A percentile compares a stretch with the other conserved stretches of the same genome.
Evolutionary conservation across 768 basidiomycete species (phyloP).

Genomic region (Tricholoma furcatifolium): DNA sequence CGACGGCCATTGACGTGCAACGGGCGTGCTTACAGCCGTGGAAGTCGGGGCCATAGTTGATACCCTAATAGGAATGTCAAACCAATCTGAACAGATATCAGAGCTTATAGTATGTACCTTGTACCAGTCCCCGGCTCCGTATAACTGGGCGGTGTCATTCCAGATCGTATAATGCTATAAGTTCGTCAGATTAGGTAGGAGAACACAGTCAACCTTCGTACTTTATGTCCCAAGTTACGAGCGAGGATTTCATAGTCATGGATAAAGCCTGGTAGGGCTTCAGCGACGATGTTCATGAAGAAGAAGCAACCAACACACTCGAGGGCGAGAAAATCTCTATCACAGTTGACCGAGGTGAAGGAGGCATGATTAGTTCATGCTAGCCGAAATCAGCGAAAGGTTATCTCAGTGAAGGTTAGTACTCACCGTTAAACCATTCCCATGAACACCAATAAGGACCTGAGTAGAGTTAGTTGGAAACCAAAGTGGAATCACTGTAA

Average conservation of each 20-base stretch:
- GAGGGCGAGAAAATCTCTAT: conserved; percentile 68
- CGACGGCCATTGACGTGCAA: background rate
- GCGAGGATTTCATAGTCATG: conserved; percentile 46
- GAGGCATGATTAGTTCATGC: conserved; percentile 71
- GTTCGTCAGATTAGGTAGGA: background rate
- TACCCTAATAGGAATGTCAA: background rate
- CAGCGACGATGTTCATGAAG: background rate
- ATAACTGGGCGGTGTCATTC: conserved; percentile 59
- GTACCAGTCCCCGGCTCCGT: conserved; percentile 26
- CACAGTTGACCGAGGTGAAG: conserved; percentile 57
- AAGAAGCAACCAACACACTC: conserved; percentile 30
- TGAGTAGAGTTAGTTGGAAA: conserved; percentile 19
- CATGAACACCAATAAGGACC: conserved; percentile 67
- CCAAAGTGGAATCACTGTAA: background rate
- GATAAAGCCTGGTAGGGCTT: conserved; percentile 27
- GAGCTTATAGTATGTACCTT: conserved; percentile 16
- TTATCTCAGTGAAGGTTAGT: background rate
- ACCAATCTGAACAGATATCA: background rate
- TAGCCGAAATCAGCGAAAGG: conserved; percentile 2
- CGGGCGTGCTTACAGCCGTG: conserved; percentile 5
- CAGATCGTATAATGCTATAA: conserved; percentile 60
- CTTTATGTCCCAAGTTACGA: conserved; percentile 41
- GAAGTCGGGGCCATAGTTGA: conserved; percentile 4
- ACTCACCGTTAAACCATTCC: conserved; percentile 63
- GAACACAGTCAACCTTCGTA: conserved; percentile 7